Evolutionary conservation across 371 early-diverging fungal genomes (phyloP).

Genomic region (Lichtheimia ornata): DNA sequence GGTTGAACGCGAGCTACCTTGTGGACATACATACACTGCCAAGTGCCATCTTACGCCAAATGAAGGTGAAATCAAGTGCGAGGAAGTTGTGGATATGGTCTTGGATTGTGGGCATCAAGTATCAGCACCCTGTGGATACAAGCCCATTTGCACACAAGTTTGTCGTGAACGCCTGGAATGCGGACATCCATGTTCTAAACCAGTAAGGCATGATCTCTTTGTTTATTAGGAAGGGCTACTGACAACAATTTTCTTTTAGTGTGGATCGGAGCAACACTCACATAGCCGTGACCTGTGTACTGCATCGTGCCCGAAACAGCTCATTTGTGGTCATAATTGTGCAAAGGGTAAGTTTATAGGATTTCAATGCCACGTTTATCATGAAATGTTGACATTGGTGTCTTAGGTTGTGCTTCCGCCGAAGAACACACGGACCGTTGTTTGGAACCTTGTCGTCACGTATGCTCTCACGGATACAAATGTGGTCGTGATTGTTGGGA

Average conservation of each 20-base stretch:
- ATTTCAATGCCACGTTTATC: no score
- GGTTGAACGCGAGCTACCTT: slow-evolving; percentile 16
- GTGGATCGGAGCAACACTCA: slow-evolving; percentile 27
- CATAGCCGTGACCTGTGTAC: slow-evolving; percentile 36
- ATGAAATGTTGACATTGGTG: background rate
- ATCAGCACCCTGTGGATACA: slow-evolving; percentile 12
- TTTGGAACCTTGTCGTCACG: slow-evolving; percentile 33
- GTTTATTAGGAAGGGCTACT: background rate
- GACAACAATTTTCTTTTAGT: slow-evolving; percentile 20
- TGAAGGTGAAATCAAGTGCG: slow-evolving; percentile 5
- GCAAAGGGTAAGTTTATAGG: slow-evolving; percentile 28
- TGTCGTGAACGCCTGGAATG: slow-evolving; percentile 23
- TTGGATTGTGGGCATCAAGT: slow-evolving; percentile 21
- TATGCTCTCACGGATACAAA: slow-evolving; percentile 45
- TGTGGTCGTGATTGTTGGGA: slow-evolving; percentile 43
- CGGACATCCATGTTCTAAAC: slow-evolving; percentile 31
- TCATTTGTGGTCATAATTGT: slow-evolving; percentile 55
- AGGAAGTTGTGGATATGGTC: background rate
- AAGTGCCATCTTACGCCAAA: slow-evolving; percentile 13
- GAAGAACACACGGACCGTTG: slow-evolving; percentile 49
- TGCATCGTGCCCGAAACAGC: slow-evolving; percentile 37
- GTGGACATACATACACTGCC: slow-evolving; percentile 23
- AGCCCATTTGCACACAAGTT: slow-evolving; percentile 15
- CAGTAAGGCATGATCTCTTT: slow-evolving; percentile 6
- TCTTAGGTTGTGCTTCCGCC: slow-evolving; percentile 42